phyloP scores from a whole-genome alignment of 208 protist genomes.

The Acanthamoeba lenticulata region DNA sequence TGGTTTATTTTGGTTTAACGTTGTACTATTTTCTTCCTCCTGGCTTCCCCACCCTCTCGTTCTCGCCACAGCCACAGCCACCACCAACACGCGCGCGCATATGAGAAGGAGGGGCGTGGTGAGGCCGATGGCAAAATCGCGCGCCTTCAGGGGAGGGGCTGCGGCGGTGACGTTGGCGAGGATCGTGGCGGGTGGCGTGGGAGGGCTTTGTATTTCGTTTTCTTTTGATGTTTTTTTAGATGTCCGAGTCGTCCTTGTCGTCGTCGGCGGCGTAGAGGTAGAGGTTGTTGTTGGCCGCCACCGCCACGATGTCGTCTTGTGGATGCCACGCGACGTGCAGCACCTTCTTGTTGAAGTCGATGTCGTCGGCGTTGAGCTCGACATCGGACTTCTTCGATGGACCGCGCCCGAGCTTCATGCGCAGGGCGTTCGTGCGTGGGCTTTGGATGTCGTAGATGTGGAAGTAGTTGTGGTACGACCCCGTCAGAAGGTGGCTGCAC shows the following conservation, averaged over 20 bases:
- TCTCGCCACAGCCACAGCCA: too few species aligned
- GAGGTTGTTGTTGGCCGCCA: constrained; percentile 87
- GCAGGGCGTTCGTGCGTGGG: constrained; percentile 67
- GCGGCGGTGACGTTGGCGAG: too few species aligned
- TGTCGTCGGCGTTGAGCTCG: constrained; percentile 78
- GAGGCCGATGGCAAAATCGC: too few species aligned
- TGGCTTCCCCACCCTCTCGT: too few species aligned
- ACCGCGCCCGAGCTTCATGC: constrained; percentile 71
- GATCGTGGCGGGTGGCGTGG: too few species aligned
- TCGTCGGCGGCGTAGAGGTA: constrained; percentile 84
- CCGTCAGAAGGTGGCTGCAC: constrained; percentile 85
- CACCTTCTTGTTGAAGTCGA: constrained; percentile 88
- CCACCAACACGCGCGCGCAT: too few species aligned
- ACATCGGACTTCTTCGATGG: constrained; percentile 70
- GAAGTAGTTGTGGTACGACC: constrained; percentile 91
- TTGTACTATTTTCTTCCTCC: too few species aligned
- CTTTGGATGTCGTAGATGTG: constrained; percentile 90
- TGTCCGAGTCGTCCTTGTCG: not conserved
- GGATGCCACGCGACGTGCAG: constrained; percentile 88
- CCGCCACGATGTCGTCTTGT: constrained; percentile 86
- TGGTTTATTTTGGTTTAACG: too few species aligned
- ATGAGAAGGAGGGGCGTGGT: too few species aligned
- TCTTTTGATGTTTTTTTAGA: not conserved
- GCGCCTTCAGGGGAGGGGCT: too few species aligned
- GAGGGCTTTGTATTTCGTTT: too few species aligned